These are phyloP conservation scores for Leishmania tropica DNA, from an alignment of 208 protist genomes.

Conservation along the genomic window DNA sequence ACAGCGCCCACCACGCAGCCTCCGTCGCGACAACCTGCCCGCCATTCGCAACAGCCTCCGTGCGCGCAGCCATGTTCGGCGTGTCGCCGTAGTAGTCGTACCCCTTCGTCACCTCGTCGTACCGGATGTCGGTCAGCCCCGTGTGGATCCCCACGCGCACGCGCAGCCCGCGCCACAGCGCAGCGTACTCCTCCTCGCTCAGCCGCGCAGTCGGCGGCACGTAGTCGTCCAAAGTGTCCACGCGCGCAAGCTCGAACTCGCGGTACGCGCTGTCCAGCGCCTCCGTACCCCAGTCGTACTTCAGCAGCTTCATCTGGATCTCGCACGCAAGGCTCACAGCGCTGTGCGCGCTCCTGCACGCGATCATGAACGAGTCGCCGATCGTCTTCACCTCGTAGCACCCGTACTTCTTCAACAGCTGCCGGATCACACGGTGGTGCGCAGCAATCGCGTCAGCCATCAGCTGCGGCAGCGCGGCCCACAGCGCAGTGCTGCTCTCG, in stretches of 20 bases:
- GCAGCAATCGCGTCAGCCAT: no score
- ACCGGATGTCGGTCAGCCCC: constrained; percentile 62
- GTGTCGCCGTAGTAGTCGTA: constrained; percentile 37
- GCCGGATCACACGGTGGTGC: no score
- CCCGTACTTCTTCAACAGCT: no score
- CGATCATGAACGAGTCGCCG: constrained; percentile 49
- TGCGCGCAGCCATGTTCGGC: constrained; percentile 48
- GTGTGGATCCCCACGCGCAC: constrained; percentile 69
- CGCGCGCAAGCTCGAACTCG: constrained; percentile 42
- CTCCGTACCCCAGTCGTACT: constrained; percentile 51
- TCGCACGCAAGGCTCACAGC: constrained; percentile 52
- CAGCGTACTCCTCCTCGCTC: constrained; percentile 35
- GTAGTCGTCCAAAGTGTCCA: constrained; percentile 22
- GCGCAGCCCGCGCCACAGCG: constrained; percentile 50
- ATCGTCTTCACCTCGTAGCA: constrained; percentile 58
- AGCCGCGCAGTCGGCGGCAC: constrained; percentile 36
- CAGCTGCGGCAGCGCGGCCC: no score
- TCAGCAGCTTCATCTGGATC: constrained; percentile 56
- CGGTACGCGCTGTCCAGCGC: constrained; percentile 54
- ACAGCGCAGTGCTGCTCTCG: no score
- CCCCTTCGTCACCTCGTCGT: constrained; percentile 60
- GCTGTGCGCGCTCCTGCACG: constrained; percentile 48
- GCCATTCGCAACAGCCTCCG: constrained; percentile 69
- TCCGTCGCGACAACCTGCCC: constrained; percentile 75
- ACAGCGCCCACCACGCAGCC: constrained; percentile 42